phyloP scores from a whole-genome alignment of 495 filamentous ascomycete genomes.

The Aspergillus kassunensis region DNA sequence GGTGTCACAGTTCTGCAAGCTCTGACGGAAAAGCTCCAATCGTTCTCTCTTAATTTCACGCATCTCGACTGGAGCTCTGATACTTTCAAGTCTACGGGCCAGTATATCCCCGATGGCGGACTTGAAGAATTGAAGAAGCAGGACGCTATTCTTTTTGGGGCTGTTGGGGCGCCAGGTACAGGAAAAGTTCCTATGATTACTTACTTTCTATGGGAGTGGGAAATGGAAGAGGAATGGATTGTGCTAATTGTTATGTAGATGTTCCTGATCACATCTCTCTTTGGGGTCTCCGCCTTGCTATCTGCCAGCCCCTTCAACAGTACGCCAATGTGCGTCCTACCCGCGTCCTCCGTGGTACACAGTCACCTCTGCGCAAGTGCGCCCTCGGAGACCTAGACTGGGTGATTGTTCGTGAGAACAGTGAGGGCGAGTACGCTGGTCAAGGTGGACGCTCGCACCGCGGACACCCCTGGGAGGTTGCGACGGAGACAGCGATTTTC shows the following conservation, averaged over 20 bases:
- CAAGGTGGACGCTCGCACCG: conserved; percentile 52
- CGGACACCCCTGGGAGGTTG: conserved; percentile 48
- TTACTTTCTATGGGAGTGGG: conserved; percentile 13
- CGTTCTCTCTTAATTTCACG: conserved; percentile 47
- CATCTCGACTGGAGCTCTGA: conserved; percentile 51
- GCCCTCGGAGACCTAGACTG: conserved; percentile 44
- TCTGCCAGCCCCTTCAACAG: conserved; percentile 52
- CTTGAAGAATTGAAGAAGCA: conserved; percentile 48
- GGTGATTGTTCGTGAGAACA: conserved; percentile 57
- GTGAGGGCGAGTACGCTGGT: conserved; percentile 55
- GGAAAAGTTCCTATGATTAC: background rate
- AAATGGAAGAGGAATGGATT: background rate
- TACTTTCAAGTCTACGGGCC: conserved; percentile 49
- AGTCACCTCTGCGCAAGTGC: conserved; percentile 47
- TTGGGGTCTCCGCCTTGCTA: conserved; percentile 51
- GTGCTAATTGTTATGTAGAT: conserved; percentile 29
- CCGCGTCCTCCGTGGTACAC: conserved; percentile 44
- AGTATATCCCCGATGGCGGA: conserved; percentile 52
- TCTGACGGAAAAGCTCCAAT: conserved; percentile 38
- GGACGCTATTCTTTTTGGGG: conserved; percentile 55
- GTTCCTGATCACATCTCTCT: conserved; percentile 56
- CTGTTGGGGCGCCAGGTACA: conserved; percentile 53
- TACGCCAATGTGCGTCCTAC: conserved; percentile 56
- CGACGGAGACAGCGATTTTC: conserved; percentile 54
- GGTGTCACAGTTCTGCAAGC: conserved; percentile 44